Evolutionary conservation across 148 eudicot genomes (phyloP), one percentile per base, ranked within the genome.

Genomic region (Fagopyrum esculentum): DNA sequence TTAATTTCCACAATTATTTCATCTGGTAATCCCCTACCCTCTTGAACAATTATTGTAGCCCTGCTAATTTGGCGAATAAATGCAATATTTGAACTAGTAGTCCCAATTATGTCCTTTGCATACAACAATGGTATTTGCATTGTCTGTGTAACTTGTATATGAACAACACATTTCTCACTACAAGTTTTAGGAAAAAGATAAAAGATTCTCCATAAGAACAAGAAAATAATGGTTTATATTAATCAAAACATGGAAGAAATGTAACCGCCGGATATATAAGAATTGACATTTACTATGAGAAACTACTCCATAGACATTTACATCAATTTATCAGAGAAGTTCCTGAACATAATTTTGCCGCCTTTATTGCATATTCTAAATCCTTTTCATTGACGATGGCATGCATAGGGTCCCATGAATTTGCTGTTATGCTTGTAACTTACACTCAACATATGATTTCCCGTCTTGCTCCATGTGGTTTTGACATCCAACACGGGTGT

Each of bases 1-100:
- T 90, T 94, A n/a, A 94, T 94, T 82, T 91, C 98, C 64, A 92
- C 97, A 45, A 93, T 95, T 74, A 95, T 95, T 75, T 95, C 98
- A 78, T 95, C 93, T 5, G 86, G 87, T 74, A 84, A 81, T 11
- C 96, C 96, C 43, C 85, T 75, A 73, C 96, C 90, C 83, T 95
- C 98, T 75, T 92, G 97, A 69, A 95, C 96, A 1, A 91, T 87
- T 46, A 95, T 87, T 69, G 85, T 82, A 19, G 98, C 98, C 73
- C 97, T 97, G 81, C 98, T 90, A 9, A 84, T 78, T 66, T 93
- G 92, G 3, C 97, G 90, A 54, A 95, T 92, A 75, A 83, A 87
- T 6, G 97, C 98, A 78, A 95, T 95, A 75, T 95, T 95, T 73
- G 91, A 82, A 80, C 98, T 97, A 73, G 88, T 85, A 73, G 89